Evolutionary conservation across 177 flowering plant genomes (phyloP).

Genomic region (Telopea speciosissima): DNA sequence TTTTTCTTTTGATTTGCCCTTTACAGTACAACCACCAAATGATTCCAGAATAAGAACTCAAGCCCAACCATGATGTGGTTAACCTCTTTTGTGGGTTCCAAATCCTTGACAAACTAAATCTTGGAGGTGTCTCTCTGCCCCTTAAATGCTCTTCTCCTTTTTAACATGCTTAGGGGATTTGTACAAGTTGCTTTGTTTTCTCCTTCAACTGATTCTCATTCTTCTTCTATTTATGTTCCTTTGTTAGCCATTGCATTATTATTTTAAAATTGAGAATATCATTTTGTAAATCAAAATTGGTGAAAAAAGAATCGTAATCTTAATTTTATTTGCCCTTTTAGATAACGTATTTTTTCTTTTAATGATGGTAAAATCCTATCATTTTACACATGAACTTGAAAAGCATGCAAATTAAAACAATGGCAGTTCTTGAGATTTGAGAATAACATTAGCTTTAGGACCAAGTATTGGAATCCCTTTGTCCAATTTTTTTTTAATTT

Average conservation of each 20-base stretch:
- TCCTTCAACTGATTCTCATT: constrained; percentile 8
- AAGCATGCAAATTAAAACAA: too few species aligned
- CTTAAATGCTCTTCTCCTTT: constrained; percentile 16
- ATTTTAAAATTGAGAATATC: constrained; percentile 1
- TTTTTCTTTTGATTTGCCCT: not conserved
- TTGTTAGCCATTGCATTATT: constrained; percentile 1
- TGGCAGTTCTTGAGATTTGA: too few species aligned
- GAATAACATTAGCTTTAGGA: too few species aligned
- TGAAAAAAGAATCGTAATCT: too few species aligned
- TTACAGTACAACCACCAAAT: constrained; percentile 10
- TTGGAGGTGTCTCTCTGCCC: constrained; percentile 7
- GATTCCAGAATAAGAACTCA: constrained; percentile 21
- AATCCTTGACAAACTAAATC: constrained; percentile 18
- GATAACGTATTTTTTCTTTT: not conserved
- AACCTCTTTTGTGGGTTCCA: constrained; percentile 14
- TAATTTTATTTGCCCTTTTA: too few species aligned
- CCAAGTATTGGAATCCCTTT: too few species aligned
- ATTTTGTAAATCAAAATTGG: not conserved
- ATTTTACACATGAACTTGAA: too few species aligned
- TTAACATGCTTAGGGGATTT: constrained; percentile 16
- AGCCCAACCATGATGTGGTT: constrained; percentile 8
- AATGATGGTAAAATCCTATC: not conserved
- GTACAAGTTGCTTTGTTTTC: constrained; percentile 12
- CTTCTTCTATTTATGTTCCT: constrained; percentile 7
- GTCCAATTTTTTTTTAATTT: too few species aligned